Evolutionary conservation across 1,284 basidiomycete species (phyloP), one percentile per base, ranked within the genome.

Genomic region (Sanghuangporus baumii): DNA sequence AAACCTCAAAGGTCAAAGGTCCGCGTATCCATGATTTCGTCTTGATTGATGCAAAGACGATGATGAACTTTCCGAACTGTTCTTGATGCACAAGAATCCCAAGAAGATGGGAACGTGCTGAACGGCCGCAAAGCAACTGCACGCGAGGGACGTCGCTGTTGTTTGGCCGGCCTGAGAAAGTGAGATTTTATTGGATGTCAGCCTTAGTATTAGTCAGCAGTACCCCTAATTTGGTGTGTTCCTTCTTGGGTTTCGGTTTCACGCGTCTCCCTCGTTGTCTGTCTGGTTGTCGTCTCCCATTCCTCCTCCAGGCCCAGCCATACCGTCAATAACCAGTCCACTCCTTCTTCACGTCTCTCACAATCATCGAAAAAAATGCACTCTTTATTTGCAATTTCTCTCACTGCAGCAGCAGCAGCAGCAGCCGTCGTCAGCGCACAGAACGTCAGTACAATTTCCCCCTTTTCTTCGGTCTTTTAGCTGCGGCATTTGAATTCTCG

Each of bases 301-400:
- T 16, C 40, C 11, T 41, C 4, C 40, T 41, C 43, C 43, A 46
- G 16, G 16, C 43, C 16, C 20, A 12, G 20, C 16, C 43, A 3
- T 18, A 46, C 7, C 59, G 47, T 52, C 58, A 46, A 55, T 55
- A 57, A 59, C 64, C 64, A 43, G 41, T 65, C 37, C 63, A 51
- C 60, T 61, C 63, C 38, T 61, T 62, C 54, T 54, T 57, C 34
- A 34, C 47, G 11, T 40, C 57, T 20, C 36, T 56, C 58, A 55
- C 46, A 41, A 71, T 71, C 69, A 78, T 31, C 16, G 20, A 46
- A n/a, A 46, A 46, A 79, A 76, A 76, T 85, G 75, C 81, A 79
- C 71, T 78, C 78, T 57, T 68, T 84, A 65, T 75, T 79, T 56
- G 70, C 82, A 64, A 63, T 81, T 65, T 78, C 82, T 40, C 66